Evolutionary conservation across 2,329 filamentous ascomycete species (phyloP).

Genomic region (Lasiodiplodia gonubiensis): DNA sequence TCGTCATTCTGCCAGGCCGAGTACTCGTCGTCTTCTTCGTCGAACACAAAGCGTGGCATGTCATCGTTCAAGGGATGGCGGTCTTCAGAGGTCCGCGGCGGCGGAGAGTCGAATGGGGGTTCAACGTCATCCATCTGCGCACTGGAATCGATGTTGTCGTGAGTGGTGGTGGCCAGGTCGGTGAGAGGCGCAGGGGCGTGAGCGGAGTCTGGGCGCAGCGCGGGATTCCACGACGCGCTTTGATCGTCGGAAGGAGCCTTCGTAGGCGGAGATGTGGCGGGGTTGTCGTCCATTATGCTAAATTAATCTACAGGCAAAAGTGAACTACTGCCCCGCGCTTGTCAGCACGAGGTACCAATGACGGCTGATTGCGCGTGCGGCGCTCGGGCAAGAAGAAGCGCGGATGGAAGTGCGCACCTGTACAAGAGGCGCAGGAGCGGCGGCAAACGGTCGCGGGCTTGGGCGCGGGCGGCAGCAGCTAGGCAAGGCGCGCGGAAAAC

Average conservation of each 20-base stretch:
- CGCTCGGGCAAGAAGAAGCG: constrained; percentile 1
- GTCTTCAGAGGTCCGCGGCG: constrained; percentile 28
- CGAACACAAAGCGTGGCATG: constrained; percentile 15
- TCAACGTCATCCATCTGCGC: constrained; percentile 32
- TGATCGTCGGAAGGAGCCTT: constrained; percentile 26
- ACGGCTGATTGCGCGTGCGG: neutral
- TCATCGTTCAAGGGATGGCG: constrained; percentile 26
- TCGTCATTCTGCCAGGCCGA: constrained; percentile 13
- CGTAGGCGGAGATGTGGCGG: constrained; percentile 20
- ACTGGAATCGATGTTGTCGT: constrained; percentile 31
- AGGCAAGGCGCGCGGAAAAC: neutral
- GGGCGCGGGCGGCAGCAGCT: constrained; percentile 30
- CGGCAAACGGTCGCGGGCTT: constrained; percentile 22
- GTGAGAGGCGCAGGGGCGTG: constrained; percentile 30
- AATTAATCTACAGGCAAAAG: constrained; percentile 23
- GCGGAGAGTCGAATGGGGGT: constrained; percentile 16
- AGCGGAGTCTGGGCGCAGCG: constrained; percentile 53
- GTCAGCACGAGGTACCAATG: constrained; percentile 14
- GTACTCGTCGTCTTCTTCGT: constrained; percentile 16
- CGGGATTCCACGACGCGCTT: constrained; percentile 60
- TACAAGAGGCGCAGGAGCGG: constrained; percentile 40
- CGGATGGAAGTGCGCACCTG: constrained; percentile 38
- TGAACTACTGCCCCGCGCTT: constrained; percentile 5
- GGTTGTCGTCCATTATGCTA: constrained; percentile 20
- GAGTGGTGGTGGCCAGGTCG: constrained; percentile 29